Evolutionary conservation across 208 protist genomes (phyloP).

Genomic region (Phytomonas francai): DNA sequence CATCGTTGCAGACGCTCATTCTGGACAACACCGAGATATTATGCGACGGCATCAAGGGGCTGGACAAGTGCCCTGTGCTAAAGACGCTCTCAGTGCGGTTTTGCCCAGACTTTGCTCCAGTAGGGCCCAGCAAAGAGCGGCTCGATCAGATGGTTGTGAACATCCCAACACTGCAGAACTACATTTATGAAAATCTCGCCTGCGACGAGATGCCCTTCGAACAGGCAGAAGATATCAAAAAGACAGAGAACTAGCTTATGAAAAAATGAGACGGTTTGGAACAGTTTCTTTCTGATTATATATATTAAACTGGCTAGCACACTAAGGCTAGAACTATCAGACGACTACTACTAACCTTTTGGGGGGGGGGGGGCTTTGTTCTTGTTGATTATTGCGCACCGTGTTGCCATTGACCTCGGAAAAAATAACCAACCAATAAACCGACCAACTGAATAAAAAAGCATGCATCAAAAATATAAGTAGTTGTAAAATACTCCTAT

Average conservation of each 20-base stretch:
- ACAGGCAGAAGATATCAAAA: slow-evolving; percentile 4
- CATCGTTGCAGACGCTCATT: slow-evolving; percentile 31
- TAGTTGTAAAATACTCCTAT: background rate
- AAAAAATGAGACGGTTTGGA: background rate
- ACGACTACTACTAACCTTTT: background rate
- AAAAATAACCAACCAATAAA: background rate
- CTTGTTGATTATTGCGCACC: background rate
- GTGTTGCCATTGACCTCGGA: background rate
- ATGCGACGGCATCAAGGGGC: slow-evolving; percentile 22
- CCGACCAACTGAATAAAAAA: background rate
- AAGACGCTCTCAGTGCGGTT: slow-evolving; percentile 37
- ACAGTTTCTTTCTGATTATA: background rate
- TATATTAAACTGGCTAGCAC: background rate
- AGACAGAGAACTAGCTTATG: background rate
- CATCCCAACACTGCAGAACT: slow-evolving; percentile 30
- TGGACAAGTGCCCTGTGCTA: slow-evolving; percentile 21
- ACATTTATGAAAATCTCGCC: slow-evolving; percentile 39
- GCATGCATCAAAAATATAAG: background rate
- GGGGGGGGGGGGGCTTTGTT: background rate
- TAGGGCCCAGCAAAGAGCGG: slow-evolving; percentile 13
- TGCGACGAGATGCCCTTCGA: slow-evolving; percentile 31
- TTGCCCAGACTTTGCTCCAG: slow-evolving; percentile 41
- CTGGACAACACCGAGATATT: slow-evolving; percentile 51
- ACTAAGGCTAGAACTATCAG: background rate
- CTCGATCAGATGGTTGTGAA: slow-evolving; percentile 20